Conservation (phyloP, 2,329 filamentous ascomycete species). For the Pleoardoris graminearum region DNA sequence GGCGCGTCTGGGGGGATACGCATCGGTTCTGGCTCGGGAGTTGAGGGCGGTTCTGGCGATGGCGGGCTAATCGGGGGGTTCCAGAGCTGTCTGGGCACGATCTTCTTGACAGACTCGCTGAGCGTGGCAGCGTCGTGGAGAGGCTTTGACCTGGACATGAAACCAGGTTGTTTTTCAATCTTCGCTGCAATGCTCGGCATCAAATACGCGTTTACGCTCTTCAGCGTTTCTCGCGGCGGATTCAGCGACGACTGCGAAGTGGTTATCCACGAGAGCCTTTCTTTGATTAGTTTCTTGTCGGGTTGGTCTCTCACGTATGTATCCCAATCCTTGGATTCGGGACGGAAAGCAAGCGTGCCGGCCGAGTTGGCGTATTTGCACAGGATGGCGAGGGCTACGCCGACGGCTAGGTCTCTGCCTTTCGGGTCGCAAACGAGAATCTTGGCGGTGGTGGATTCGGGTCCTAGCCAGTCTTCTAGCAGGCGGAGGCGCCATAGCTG, state of each 20-base stretch:
- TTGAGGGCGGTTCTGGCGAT: no score
- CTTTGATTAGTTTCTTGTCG: slow-evolving; percentile 78
- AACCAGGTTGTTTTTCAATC: no score
- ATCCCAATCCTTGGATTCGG: background rate
- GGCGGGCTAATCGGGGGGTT: no score
- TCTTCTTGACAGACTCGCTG: no score
- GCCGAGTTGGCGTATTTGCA: slow-evolving; percentile 72
- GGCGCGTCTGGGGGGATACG: background rate
- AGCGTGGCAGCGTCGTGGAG: no score
- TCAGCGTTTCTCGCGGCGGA: slow-evolving; percentile 80
- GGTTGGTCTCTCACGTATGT: background rate
- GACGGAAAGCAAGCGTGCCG: slow-evolving; percentile 49
- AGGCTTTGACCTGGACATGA: no score
- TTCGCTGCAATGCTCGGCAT: no score
- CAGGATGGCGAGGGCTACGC: slow-evolving; percentile 72
- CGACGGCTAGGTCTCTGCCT: slow-evolving; percentile 80
- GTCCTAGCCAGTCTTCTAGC: slow-evolving; percentile 50
- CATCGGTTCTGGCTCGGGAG: no score
- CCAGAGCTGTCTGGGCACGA: no score
- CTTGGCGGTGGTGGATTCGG: background rate
- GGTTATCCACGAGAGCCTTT: slow-evolving; percentile 80
- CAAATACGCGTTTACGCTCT: slow-evolving; percentile 88
- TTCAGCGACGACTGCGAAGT: slow-evolving; percentile 77
- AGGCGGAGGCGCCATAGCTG: slow-evolving; percentile 66
- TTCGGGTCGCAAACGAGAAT: slow-evolving; percentile 68